phyloP scores from a whole-genome alignment of 345 rosid species.

The Arabidopsis suecica region DNA sequence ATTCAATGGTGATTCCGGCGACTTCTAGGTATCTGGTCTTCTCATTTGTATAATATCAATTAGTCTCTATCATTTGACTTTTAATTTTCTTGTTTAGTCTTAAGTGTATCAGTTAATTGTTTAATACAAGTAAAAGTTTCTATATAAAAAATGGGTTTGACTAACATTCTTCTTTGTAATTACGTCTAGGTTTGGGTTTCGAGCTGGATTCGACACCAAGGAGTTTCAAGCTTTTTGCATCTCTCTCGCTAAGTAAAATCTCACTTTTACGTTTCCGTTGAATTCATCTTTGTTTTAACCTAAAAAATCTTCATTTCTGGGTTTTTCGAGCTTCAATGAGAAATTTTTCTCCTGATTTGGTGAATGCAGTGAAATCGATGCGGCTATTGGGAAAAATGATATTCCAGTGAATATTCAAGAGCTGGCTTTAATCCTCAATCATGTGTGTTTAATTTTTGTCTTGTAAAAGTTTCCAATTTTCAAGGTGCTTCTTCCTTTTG shows the following conservation, averaged over 20 bases:
- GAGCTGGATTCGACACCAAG: neutral
- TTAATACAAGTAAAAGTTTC: neutral
- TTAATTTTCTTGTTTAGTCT: neutral
- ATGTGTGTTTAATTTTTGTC: constrained; percentile 48
- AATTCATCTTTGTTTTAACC: neutral
- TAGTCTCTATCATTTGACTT: neutral
- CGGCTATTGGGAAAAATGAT: constrained; percentile 65
- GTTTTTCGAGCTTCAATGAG: neutral
- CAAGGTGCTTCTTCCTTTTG: neutral
- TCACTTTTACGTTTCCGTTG: neutral
- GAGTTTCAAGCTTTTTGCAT: constrained; percentile 48
- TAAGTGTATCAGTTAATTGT: neutral
- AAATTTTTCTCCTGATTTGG: neutral
- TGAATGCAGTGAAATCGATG: constrained; percentile 75
- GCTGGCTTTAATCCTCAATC: constrained; percentile 53
- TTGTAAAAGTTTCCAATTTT: neutral
- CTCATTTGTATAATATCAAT: neutral
- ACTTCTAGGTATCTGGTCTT: constrained; percentile 17
- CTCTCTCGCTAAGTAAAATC: constrained; percentile 63
- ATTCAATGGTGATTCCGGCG: constrained; percentile 30
- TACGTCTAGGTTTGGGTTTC: constrained; percentile 18
- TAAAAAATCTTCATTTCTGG: neutral
- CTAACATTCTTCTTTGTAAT: neutral
- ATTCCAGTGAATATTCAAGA: constrained; percentile 53
- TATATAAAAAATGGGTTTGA: neutral